Evolutionary conservation across 306 rosid genomes (phyloP).

Genomic region (Cicer chorassanicum): DNA sequence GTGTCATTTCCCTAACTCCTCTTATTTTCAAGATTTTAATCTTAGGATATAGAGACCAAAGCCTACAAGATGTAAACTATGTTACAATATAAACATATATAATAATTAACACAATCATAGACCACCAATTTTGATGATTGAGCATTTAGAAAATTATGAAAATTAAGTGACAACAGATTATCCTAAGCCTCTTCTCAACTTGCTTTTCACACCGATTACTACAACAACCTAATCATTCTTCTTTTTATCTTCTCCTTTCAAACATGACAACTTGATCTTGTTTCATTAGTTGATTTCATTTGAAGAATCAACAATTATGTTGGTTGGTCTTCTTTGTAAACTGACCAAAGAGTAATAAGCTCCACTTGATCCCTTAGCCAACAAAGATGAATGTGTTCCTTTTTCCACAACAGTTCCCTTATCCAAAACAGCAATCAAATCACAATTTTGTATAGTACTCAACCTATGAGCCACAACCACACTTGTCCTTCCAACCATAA

Average conservation of each 20-base stretch:
- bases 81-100: no score
- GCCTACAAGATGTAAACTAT: no score
- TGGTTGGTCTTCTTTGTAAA: conserved; percentile 55
- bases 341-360: conserved; percentile 69
- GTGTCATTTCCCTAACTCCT: no score
- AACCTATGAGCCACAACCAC: conserved; percentile 94
- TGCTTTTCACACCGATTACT: neutral
- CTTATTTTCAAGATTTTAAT: no score
- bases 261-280: neutral
- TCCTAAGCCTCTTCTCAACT: no score
- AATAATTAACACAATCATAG: no score
- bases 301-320: neutral
- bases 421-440: conserved; percentile 72
- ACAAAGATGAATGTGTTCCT: conserved; percentile 69
- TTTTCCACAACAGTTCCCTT: conserved; percentile 80
- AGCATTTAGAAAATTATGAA: no score
- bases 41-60: no score
- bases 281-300: conserved; percentile 32
- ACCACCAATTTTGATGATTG: no score
- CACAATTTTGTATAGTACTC: conserved; percentile 79
- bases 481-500: conserved; percentile 93
- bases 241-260: neutral
- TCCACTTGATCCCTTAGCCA: conserved; percentile 67
- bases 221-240: neutral
- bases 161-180: no score